Evolutionary conservation across 148 eudicot genomes (phyloP).

Genomic region (Cornus kousa): DNA sequence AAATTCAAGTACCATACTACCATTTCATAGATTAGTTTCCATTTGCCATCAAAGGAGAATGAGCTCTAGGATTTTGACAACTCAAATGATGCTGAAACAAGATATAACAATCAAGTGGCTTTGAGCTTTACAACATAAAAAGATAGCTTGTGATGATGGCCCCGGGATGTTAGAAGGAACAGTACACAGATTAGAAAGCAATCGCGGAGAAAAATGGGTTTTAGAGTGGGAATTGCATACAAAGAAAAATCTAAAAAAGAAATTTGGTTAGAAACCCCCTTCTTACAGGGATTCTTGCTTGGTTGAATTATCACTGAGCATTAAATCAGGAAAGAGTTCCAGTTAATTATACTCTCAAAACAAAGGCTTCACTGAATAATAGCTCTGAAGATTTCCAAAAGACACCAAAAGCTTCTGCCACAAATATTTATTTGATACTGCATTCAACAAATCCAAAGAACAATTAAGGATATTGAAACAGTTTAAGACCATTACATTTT

Average conservation of each 20-base stretch:
- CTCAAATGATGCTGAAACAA: neutral
- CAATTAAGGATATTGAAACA: neutral
- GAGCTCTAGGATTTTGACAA: neutral
- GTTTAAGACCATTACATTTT: neutral
- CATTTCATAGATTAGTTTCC: neutral
- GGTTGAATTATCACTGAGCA: neutral
- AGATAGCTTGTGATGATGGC: neutral
- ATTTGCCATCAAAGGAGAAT: neutral
- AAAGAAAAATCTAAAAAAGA: neutral
- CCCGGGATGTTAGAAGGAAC: neutral
- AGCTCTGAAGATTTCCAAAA: neutral
- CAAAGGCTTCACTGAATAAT: neutral
- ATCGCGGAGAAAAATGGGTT: neutral
- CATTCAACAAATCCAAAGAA: neutral
- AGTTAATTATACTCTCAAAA: neutral
- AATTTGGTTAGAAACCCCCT: neutral
- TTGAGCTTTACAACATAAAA: neutral
- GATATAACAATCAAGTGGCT: neutral
- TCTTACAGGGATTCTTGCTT: neutral
- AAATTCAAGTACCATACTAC: neutral
- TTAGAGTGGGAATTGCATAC: neutral
- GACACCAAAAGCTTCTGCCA: neutral
- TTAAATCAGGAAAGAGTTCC: neutral
- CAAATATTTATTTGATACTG: neutral
- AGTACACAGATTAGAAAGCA: neutral